Evolutionary conservation across 2,329 filamentous ascomycete genomes (phyloP).

Genomic region (Verticillium longisporum): DNA sequence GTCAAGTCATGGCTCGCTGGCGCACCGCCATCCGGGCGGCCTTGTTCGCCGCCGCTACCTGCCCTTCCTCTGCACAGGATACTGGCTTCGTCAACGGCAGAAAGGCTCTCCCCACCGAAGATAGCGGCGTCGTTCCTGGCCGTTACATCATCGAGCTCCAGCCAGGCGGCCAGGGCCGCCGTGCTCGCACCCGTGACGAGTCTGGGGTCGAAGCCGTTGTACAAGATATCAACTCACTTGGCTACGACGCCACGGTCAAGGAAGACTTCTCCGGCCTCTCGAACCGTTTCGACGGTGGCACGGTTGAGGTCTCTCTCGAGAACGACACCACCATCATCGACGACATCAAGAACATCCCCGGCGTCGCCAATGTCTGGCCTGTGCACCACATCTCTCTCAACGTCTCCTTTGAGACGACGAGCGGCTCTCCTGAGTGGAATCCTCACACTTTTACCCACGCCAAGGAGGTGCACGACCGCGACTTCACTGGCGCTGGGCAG

Average conservation of each 20-base stretch:
- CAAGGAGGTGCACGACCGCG: conserved; percentile 11
- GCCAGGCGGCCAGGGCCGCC: not conserved
- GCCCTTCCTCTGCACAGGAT: not conserved
- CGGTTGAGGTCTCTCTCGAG: conserved; percentile 6
- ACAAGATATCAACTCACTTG: conserved; percentile 4
- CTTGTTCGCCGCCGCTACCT: not conserved
- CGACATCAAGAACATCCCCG: conserved; percentile 1
- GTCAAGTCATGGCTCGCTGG: conserved; percentile 2
- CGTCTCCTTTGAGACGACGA: conserved; percentile 6
- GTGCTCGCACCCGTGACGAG: conserved; percentile 4
- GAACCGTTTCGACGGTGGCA: conserved; percentile 6
- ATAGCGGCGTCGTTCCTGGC: not conserved
- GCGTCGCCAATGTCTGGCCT: conserved; percentile 5
- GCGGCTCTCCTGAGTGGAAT: conserved; percentile 8
- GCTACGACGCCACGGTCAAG: conserved; percentile 7
- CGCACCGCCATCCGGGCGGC: not conserved
- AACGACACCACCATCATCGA: conserved; percentile 2
- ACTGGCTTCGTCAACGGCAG: conserved; percentile 3
- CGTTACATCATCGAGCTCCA: conserved; percentile 8
- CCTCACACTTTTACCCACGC: conserved; percentile 11
- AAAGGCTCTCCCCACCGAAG: not conserved
- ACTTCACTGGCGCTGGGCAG: conserved; percentile 12
- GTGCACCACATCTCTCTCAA: conserved; percentile 12
- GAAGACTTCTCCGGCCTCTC: conserved; percentile 7
- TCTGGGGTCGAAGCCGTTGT: conserved; percentile 3